A percentile compares a stretch with the other conserved stretches of the same genome.
Evolutionary conservation across 139 green algal genomes (phyloP).

Genomic region (Micractinium sp.): DNA sequence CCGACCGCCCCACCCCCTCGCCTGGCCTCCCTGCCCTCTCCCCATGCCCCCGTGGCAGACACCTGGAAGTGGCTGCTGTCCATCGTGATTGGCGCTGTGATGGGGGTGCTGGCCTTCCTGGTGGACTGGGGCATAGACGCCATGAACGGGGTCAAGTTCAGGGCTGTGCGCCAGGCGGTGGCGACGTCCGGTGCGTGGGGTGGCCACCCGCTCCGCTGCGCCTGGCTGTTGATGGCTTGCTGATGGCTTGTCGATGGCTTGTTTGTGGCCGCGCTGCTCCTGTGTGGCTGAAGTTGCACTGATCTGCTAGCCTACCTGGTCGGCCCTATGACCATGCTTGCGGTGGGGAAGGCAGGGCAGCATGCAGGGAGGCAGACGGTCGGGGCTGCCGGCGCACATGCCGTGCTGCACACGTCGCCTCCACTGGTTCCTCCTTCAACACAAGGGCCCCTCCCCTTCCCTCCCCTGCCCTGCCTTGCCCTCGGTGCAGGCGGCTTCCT

Average conservation of each 20-base stretch:
- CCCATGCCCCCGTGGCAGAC: background rate
- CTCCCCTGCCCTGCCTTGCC: background rate
- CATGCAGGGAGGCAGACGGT: background rate
- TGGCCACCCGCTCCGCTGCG: no score
- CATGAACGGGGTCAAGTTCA: constrained; percentile 58
- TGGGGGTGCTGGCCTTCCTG: constrained; percentile 64
- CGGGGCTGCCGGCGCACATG: background rate
- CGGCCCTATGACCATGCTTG: no score
- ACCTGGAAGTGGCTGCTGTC: constrained; percentile 42
- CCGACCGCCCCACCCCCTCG: no score
- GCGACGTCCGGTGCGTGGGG: background rate
- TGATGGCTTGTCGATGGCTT: background rate
- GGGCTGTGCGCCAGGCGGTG: constrained; percentile 32
- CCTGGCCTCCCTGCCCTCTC: background rate
- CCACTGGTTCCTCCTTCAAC: no score
- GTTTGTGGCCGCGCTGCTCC: background rate
- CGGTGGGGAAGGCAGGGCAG: background rate
- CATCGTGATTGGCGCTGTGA: constrained; percentile 60
- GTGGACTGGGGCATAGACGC: constrained; percentile 61
- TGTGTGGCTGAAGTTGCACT: background rate
- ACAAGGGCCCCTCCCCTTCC: no score
- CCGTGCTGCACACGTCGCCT: no score
- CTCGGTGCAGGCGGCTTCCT: constrained; percentile 17
- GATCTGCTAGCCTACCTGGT: background rate
- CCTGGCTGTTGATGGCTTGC: background rate